phyloP scores from a whole-genome alignment of 805 yeast species.

The Priceomyces castillae region DNA sequence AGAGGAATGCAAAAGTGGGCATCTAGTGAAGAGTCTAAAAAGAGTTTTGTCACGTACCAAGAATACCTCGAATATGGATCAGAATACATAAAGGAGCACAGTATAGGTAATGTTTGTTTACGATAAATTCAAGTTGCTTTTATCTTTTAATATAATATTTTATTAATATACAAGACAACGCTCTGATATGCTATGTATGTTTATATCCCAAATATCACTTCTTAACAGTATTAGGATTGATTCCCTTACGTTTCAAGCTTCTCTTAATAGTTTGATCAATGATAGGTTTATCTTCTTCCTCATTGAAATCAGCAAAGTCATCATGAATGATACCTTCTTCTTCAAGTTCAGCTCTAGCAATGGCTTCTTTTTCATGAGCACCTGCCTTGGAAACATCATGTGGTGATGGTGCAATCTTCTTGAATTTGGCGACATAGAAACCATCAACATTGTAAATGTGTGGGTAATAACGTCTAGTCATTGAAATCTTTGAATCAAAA shows the following conservation, averaged over 20 bases:
- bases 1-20: slow-evolving; percentile 89
- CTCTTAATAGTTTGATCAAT: slow-evolving; percentile 68
- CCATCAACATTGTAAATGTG: slow-evolving; percentile 99
- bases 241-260: slow-evolving; percentile 65
- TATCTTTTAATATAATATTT: slow-evolving; percentile 1
- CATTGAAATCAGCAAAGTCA: slow-evolving; percentile 82
- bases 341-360: slow-evolving; percentile 77
- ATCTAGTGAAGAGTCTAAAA: slow-evolving; percentile 40
- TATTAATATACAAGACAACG: slow-evolving; percentile 8
- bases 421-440: slow-evolving; percentile 94
- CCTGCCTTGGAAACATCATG: slow-evolving; percentile 84
- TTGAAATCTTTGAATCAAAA: slow-evolving; percentile 69
- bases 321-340: slow-evolving; percentile 80
- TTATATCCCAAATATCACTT: not conserved
- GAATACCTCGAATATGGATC: slow-evolving; percentile 89
- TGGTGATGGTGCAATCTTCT: slow-evolving; percentile 83
- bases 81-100: slow-evolving; percentile 85
- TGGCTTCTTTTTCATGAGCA: slow-evolving; percentile 78
- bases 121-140: slow-evolving; percentile 11
- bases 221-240: slow-evolving; percentile 53
- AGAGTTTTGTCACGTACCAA: slow-evolving; percentile 54
- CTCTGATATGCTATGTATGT: slow-evolving; percentile 4
- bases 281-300: slow-evolving; percentile 68
- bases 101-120: slow-evolving; percentile 60
- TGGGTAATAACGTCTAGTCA: slow-evolving; percentile 95